Base-by-base conservation (phyloP, 2,329 filamentous ascomycete species). In the Chrysoporthe deuterocubensis region DNA sequence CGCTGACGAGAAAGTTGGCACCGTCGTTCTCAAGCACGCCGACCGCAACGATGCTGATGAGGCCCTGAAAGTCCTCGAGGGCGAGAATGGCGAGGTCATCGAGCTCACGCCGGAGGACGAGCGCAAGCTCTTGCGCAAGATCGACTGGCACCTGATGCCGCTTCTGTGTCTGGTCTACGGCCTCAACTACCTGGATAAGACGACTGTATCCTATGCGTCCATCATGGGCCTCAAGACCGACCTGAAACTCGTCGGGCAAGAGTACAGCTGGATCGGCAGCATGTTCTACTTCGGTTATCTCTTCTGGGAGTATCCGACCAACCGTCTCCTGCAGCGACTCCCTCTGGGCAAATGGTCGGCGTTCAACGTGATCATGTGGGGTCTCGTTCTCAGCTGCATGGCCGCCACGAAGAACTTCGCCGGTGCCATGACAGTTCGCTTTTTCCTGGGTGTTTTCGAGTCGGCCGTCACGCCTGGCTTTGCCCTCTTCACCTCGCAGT, bases 401-500 rank as follows among this genome's bases (percentile, higher is more conserved):
- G 89, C 89, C 0, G 88, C 85, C 0, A 86, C 87, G 0, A 80
- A 82, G 43, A 86, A 86, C 74, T 92, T 87, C 72, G 79, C 81
- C 0, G 86, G 89, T 1, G 86, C 88, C 0, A 83, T 91, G 32
- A 87, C 87, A 0, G 84, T 92, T 44, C 85, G 90, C 0, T 89
- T 92, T 75, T 87, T 92, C 72, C 82, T 92, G 0, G 90, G 90
- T 40, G 81, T 90, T 0, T 90, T 90, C 66, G 90, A 93, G 75
- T 82, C 88, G 0, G 87, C 89, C 0, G 88, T 92, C 1, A 90
- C 88, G 0, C 90, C 90, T 0, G 89, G 89, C 0, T 92, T 92
- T 72, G 86, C 88, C 0, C 81, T 92, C 1, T 83, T 92, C 71
- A 92, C 89, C 1, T 86, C 82, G 3, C 88, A 91, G 78, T 92